Evolutionary conservation across 1,284 basidiomycete species (phyloP), one percentile per base, ranked within the genome.

Genomic region (Porogramme epimiltina): DNA sequence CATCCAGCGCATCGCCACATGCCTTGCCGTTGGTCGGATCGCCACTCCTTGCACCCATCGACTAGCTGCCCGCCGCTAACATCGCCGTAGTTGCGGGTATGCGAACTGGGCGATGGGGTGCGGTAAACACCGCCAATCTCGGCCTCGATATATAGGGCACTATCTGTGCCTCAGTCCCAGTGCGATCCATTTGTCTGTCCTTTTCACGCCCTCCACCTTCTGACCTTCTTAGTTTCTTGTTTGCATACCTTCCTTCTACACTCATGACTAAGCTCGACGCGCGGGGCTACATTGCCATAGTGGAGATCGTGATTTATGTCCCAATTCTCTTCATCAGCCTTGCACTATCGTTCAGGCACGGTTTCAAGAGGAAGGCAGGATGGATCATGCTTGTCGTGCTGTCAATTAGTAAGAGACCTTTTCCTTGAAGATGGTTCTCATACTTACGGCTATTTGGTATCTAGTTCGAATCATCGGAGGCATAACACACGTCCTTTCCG

Each of bases 401-500:
- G 13, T 56, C 61, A n/a, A 46, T 64, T 20, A 52, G 61, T 62
- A 33, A 22, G 59, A 52, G n/a, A n/a, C n/a, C n/a, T 11, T 6
- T 11, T 37, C 34, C 16, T 82, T 84, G 56, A 73, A 79, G 11
- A 51, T 74, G 76, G 65, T 13, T 3, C 22, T 22, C 13, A 28
- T 31, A 26, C 40, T 47, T 15, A 45, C 31, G 3, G 28, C 34
- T 16, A 37, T 6, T 18, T 37, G 34, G n/a, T 37, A 37, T 20
- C 16, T 49, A 87, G 85, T 76, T 39, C 78, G 85, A 33, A 73
- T 85, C 42, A 67, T 81, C 2, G 80, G 78, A n/a, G 82, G 78
- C 20, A 75, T 77, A 10, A 65, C 86, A 18, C 68, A 81, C 23
- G 69, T 88, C 42, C 78, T 81, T 15, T 78, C 74, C 38, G 76